Evolutionary conservation across 352 stramenopile genomes (phyloP).

Genomic region (Sclerospora graminicola): DNA sequence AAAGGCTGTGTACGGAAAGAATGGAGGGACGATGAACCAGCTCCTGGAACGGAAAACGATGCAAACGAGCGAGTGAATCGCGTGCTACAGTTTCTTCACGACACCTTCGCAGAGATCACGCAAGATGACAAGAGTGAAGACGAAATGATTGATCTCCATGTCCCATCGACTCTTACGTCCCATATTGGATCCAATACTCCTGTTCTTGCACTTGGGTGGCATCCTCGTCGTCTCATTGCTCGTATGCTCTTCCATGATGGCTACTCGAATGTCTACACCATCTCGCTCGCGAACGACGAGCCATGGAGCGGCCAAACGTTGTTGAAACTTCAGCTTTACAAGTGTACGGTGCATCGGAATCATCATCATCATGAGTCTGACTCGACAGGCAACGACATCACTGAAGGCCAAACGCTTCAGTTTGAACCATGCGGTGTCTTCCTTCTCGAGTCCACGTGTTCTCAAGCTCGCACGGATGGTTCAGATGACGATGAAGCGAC

Average conservation of each 20-base stretch:
- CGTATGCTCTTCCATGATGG: slow-evolving; percentile 16
- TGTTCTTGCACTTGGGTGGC: slow-evolving; percentile 22
- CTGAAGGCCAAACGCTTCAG: slow-evolving; percentile 4
- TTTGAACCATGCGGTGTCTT: slow-evolving; percentile 12
- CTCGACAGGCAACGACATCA: not conserved
- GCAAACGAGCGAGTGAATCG: too few species aligned
- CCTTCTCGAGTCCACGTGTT: slow-evolving; percentile 15
- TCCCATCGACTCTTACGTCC: slow-evolving; percentile 11
- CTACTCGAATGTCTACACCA: slow-evolving; percentile 22
- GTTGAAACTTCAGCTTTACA: slow-evolving; percentile 15
- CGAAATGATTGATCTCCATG: too few species aligned
- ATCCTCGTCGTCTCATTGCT: slow-evolving; percentile 7
- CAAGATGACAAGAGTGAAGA: too few species aligned
- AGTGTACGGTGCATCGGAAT: slow-evolving; percentile 9
- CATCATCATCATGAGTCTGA: too few species aligned
- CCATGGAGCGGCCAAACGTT: slow-evolving; percentile 11
- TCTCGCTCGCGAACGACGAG: slow-evolving; percentile 12
- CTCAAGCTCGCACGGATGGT: too few species aligned
- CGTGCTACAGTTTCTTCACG: too few species aligned
- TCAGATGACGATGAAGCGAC: too few species aligned
- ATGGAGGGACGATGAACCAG: too few species aligned
- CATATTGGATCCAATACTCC: slow-evolving; percentile 12
- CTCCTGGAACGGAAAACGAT: too few species aligned
- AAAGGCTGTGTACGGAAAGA: slow-evolving; percentile 46
- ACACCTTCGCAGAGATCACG: too few species aligned